Conservation (phyloP, 768 basidiomycete genomes). For the Cyclocybe aegerita region DNA sequence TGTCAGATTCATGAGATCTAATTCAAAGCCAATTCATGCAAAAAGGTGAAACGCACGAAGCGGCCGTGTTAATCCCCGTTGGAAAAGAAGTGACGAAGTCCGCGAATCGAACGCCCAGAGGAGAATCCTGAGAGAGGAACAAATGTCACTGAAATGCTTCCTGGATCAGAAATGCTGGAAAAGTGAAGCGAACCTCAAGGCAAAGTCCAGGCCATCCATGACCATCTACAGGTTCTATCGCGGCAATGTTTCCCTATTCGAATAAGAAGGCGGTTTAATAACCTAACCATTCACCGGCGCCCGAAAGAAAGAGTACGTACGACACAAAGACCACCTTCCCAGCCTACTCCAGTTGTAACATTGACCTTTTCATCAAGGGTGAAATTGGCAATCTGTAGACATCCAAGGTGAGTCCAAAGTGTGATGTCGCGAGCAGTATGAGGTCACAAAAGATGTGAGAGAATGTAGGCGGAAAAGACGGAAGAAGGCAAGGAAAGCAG, state of each 20-base stretch:
- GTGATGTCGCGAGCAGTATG: no score
- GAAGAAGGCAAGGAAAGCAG: no score
- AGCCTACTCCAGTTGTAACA: conserved; percentile 65
- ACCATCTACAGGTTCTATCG: conserved; percentile 40
- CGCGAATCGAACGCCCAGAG: conserved; percentile 74
- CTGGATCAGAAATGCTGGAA: no score
- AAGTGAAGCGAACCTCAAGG: conserved; percentile 48
- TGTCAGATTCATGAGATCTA: conserved; percentile 17
- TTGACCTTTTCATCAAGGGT: conserved; percentile 66
- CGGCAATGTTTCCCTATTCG: conserved; percentile 54
- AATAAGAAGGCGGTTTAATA: not conserved
- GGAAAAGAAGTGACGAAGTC: conserved; percentile 82
- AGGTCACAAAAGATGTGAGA: no score
- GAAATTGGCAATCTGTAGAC: conserved; percentile 20
- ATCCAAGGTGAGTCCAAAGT: not conserved
- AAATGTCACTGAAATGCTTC: no score
- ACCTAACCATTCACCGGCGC: not conserved
- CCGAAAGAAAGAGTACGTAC: conserved; percentile 33
- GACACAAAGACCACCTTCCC: conserved; percentile 65
- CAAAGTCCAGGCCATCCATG: conserved; percentile 69
- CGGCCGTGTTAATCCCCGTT: conserved; percentile 77
- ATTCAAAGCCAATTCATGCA: not conserved
- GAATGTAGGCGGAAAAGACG: no score
- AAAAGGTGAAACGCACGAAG: conserved; percentile 53
- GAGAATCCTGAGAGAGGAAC: conserved; percentile 49